phyloP scores from a whole-genome alignment of 345 rosid species.

The Hibiscus tridactylites region DNA sequence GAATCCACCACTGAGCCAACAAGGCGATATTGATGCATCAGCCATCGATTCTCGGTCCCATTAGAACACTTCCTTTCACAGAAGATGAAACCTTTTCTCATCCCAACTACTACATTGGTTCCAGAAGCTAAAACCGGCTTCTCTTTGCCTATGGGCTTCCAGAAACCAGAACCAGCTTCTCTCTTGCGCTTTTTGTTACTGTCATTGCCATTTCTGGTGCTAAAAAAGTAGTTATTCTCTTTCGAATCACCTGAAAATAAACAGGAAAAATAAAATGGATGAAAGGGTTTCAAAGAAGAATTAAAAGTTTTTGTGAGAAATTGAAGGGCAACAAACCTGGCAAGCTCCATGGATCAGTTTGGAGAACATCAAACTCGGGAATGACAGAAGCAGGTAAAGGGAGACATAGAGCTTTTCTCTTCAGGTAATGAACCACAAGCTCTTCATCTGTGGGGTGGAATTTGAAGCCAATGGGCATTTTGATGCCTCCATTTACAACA shows the following conservation, averaged over 20 bases:
- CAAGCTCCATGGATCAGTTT: slow-evolving; percentile 51
- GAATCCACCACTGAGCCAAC: slow-evolving; percentile 9
- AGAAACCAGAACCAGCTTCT: slow-evolving; percentile 47
- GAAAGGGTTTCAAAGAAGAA: too few relatives aligned
- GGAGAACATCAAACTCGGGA: slow-evolving; percentile 66
- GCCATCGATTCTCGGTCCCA: slow-evolving; percentile 37
- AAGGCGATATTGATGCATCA: slow-evolving; percentile 57
- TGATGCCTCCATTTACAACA: slow-evolving; percentile 37
- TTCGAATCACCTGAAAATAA: slow-evolving; percentile 44
- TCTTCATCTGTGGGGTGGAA: slow-evolving; percentile 88
- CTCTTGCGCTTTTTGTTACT: slow-evolving; percentile 22
- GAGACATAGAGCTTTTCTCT: slow-evolving; percentile 36
- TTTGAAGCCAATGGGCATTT: slow-evolving; percentile 72
- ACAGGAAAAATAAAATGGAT: too few relatives aligned
- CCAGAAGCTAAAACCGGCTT: slow-evolving; percentile 40
- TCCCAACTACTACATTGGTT: slow-evolving; percentile 33
- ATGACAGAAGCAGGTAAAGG: slow-evolving; percentile 77
- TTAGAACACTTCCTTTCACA: slow-evolving; percentile 22
- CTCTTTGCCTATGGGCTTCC: slow-evolving; percentile 57
- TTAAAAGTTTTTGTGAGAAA: not conserved
- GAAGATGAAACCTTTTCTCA: slow-evolving; percentile 50
- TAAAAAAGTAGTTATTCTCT: slow-evolving; percentile 72
- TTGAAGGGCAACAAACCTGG: slow-evolving; percentile 37
- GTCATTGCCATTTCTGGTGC: slow-evolving; percentile 18
- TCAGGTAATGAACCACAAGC: slow-evolving; percentile 79